A percentile compares a stretch with the other conserved stretches of the same genome.
These are phyloP conservation scores for Fusarium protoensiforme DNA, from an alignment of 2,329 filamentous ascomycete genomes.

Conservation along the genomic window DNA sequence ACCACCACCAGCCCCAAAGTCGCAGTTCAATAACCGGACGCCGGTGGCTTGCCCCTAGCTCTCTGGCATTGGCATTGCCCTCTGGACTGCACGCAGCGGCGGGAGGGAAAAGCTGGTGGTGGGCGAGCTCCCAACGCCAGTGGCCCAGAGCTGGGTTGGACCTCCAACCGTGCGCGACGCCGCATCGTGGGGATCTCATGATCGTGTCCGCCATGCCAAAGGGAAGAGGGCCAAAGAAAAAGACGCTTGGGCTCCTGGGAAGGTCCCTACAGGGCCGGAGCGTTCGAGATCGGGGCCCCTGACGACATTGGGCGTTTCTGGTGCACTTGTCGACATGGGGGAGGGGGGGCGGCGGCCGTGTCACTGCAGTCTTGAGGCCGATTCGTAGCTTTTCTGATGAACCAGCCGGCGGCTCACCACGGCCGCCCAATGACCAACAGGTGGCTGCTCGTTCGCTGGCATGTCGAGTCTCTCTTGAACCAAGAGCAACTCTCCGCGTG, in stretches of 20 bases:
- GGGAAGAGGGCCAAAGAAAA: not conserved
- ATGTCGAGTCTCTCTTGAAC: constrained; percentile 17
- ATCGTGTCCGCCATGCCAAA: constrained; percentile 24
- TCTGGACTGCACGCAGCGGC: not conserved
- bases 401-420: not conserved
- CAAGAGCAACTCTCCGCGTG: constrained; percentile 1
- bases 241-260: constrained; percentile 28
- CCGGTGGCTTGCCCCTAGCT: constrained; percentile 19
- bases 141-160: constrained; percentile 18
- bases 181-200: constrained; percentile 44
- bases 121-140: constrained; percentile 6
- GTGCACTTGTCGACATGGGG: constrained; percentile 12
- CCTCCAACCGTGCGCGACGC: constrained; percentile 38
- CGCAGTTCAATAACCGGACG: not conserved
- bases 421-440: constrained; percentile 20
- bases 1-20: constrained; percentile 11
- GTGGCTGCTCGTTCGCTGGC: constrained; percentile 20
- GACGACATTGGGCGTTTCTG: constrained; percentile 33
- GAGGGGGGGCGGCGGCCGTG: not conserved
- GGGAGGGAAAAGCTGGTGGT: constrained; percentile 15
- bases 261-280: constrained; percentile 20
- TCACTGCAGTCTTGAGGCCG: constrained; percentile 18
- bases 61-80: constrained; percentile 4
- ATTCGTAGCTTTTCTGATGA: not conserved
- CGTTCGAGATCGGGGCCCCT: constrained; percentile 36